These are phyloP conservation scores for Botrytis deweyae DNA, from an alignment of 2,329 filamentous ascomycete genomes.

Conservation along the genomic window DNA sequence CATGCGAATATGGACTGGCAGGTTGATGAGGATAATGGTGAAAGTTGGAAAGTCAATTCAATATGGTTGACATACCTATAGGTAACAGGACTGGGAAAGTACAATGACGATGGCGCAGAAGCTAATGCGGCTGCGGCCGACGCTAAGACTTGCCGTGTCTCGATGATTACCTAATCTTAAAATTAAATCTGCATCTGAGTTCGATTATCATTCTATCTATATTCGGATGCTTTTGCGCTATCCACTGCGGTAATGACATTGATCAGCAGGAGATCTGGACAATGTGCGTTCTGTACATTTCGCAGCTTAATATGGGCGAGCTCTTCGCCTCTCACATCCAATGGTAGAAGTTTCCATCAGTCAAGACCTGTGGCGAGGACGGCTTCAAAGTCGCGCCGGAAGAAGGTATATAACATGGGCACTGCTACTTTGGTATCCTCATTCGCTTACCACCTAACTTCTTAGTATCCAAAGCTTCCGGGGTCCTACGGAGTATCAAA, in stretches of 20 bases:
- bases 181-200: background rate
- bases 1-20: background rate
- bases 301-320: slow-evolving; percentile 37
- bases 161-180: slow-evolving; percentile 10
- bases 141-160: background rate
- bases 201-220: background rate
- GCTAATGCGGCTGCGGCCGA: slow-evolving; percentile 6
- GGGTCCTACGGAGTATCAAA: background rate
- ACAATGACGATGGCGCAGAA: slow-evolving; percentile 6
- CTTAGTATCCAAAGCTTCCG: background rate
- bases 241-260: slow-evolving; percentile 42
- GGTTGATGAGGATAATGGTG: background rate
- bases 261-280: slow-evolving; percentile 40
- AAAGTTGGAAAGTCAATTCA: background rate
- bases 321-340: slow-evolving; percentile 25
- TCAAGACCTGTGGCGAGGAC: background rate
- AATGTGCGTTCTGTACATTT: slow-evolving; percentile 46
- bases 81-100: background rate
- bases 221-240: background rate
- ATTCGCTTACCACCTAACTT: background rate
- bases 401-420: slow-evolving; percentile 9
- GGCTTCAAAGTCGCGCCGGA: background rate
- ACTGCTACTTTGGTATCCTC: background rate
- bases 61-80: background rate
- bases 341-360: slow-evolving; percentile 18